Conservation (phyloP, 495 filamentous ascomycete genomes). For the Endocarpon pusillum region DNA sequence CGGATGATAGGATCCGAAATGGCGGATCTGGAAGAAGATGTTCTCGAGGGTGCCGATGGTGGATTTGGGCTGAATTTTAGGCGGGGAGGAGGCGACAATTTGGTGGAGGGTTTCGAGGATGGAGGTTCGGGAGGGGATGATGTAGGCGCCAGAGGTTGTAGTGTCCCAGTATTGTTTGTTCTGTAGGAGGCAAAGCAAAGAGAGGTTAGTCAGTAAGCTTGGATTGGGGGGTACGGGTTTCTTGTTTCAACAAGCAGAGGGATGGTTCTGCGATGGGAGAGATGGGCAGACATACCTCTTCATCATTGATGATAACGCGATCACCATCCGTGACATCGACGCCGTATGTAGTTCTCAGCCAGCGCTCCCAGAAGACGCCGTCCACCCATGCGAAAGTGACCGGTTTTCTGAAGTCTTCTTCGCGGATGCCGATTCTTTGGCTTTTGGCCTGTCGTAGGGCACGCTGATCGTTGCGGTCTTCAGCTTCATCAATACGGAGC, state of each 20-base stretch:
- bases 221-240: neutral
- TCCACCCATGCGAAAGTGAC: constrained; percentile 98
- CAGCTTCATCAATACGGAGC: constrained; percentile 84
- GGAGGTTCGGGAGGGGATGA: constrained; percentile 78
- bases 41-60: constrained; percentile 61
- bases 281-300: constrained; percentile 56
- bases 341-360: constrained; percentile 86
- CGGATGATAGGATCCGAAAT: constrained; percentile 52
- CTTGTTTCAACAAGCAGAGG: neutral
- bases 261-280: neutral
- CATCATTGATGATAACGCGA: constrained; percentile 89
- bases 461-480: constrained; percentile 81
- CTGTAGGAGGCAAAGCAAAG: constrained; percentile 25
- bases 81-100: constrained; percentile 44
- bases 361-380: constrained; percentile 91
- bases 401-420: constrained; percentile 70
- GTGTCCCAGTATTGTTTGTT: constrained; percentile 89
- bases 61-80: constrained; percentile 74
- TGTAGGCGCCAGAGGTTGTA: constrained; percentile 70
- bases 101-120: constrained; percentile 90
- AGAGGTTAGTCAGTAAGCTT: constrained; percentile 13
- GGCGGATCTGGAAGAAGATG: constrained; percentile 58
- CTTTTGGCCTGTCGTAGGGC: constrained; percentile 77
- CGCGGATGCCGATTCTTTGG: constrained; percentile 77
- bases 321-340: constrained; percentile 75